Conservation (phyloP, 805 yeast species). For the Nakazawaea holstii region DNA sequence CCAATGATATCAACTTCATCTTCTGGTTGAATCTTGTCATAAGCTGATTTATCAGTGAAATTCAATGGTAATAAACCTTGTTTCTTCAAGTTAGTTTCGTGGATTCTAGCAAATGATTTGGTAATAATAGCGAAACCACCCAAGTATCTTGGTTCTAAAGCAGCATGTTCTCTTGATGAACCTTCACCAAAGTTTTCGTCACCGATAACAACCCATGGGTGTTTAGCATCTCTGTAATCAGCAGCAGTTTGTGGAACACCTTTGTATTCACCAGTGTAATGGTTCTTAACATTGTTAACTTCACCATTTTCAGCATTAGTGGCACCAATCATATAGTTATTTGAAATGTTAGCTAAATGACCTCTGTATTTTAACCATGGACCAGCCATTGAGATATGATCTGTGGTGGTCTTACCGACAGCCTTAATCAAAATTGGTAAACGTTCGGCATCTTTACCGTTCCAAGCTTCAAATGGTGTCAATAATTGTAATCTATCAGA, state of each 20-base stretch:
- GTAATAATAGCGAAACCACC: slow-evolving; percentile 98
- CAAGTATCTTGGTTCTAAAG: slow-evolving; percentile 97
- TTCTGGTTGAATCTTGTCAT: slow-evolving; percentile 87
- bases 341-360: slow-evolving; percentile 96
- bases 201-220: slow-evolving; percentile 96
- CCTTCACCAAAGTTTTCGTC: slow-evolving; percentile 99
- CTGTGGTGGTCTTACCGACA: slow-evolving; percentile 97
- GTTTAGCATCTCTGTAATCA: slow-evolving; percentile 89
- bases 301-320: slow-evolving; percentile 93
- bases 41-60: slow-evolving; percentile 83
- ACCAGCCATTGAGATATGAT: slow-evolving; percentile 99
- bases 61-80: slow-evolving; percentile 98
- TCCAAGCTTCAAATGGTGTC: slow-evolving; percentile 94
- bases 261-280: slow-evolving; percentile 82
- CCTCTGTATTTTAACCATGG: slow-evolving; percentile 99
- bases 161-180: slow-evolving; percentile 99
- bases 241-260: slow-evolving; percentile 98
- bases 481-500: slow-evolving; percentile 95
- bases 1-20: slow-evolving; percentile 89
- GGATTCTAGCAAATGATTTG: slow-evolving; percentile 97
- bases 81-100: slow-evolving; percentile 99
- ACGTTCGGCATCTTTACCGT: slow-evolving; percentile 85
- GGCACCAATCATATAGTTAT: slow-evolving; percentile 99
- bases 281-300: slow-evolving; percentile 88
- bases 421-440: slow-evolving; percentile 96